Conservation (phyloP, 495 filamentous ascomycete species). For the Neurospora hispaniola region DNA sequence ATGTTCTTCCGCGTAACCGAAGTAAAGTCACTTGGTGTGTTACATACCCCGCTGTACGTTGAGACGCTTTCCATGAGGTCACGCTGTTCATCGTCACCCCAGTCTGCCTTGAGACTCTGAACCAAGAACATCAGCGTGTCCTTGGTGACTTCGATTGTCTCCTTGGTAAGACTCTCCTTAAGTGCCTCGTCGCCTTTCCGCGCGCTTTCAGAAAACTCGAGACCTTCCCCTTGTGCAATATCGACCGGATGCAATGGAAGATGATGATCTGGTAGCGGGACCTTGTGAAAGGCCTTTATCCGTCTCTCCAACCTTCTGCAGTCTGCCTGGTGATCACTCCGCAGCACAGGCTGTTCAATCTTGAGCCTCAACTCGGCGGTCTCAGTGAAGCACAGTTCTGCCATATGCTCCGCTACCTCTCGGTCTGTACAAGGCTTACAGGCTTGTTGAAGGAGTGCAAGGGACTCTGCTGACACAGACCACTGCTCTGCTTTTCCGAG, state of each 20-base stretch:
- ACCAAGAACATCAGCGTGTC: conserved; percentile 10
- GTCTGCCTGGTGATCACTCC: conserved; percentile 38
- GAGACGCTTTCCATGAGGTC: conserved; percentile 21
- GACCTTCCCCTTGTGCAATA: conserved; percentile 39
- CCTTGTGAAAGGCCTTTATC: conserved; percentile 20
- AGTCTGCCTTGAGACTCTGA: conserved; percentile 25
- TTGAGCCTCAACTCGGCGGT: conserved; percentile 24
- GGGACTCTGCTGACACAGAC: conserved; percentile 4
- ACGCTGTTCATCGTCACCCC: conserved; percentile 24
- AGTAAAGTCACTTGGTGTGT: not conserved
- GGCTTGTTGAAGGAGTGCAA: conserved; percentile 15
- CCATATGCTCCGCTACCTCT: conserved; percentile 6
- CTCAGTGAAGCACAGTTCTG: conserved; percentile 7
- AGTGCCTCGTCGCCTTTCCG: not conserved
- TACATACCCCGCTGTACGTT: conserved; percentile 27
- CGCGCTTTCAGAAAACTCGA: conserved; percentile 9
- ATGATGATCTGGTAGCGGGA: conserved; percentile 23
- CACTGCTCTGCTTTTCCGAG: conserved; percentile 11
- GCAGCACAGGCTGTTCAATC: conserved; percentile 42
- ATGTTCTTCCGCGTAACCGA: not conserved
- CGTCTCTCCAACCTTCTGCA: conserved; percentile 23
- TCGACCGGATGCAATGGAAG: conserved; percentile 39
- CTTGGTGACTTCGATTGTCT: conserved; percentile 13
- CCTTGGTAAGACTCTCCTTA: conserved; percentile 3
- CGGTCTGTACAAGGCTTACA: conserved; percentile 8